Evolutionary conservation across 106 monocot species (phyloP).

Genomic region (Narthecium ossifragum): DNA sequence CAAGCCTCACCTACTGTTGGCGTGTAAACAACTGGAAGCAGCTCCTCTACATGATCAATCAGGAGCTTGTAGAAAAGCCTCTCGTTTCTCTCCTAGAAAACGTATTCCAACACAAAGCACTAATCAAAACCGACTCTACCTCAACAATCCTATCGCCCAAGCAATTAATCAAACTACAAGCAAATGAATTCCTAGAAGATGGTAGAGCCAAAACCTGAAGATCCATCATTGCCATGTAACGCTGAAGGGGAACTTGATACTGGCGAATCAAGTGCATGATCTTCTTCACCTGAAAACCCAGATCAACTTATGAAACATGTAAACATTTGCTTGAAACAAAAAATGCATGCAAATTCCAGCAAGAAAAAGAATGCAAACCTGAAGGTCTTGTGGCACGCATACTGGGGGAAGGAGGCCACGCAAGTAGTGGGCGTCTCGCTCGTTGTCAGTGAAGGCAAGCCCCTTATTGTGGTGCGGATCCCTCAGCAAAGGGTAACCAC

Average conservation of each 20-base stretch:
- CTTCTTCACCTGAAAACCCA: conserved; percentile 71
- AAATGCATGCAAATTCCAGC: not conserved
- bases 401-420: conserved; percentile 78
- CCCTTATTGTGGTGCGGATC: conserved; percentile 95
- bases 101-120: not conserved
- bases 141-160: not conserved
- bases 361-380: conserved; percentile 23
- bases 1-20: conserved; percentile 94
- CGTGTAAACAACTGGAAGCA: conserved; percentile 88
- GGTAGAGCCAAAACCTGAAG: conserved; percentile 45
- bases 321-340: not conserved
- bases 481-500: conserved; percentile 74
- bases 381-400: conserved; percentile 47
- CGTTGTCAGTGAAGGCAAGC: conserved; percentile 75
- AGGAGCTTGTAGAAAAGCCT: conserved; percentile 96
- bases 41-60: conserved; percentile 85
- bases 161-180: not conserved
- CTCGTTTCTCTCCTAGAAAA: conserved; percentile 71
- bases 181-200: not conserved
- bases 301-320: not conserved
- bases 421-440: conserved; percentile 84
- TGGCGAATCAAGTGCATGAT: conserved; percentile 69
- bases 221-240: conserved; percentile 88
- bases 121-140: not conserved
- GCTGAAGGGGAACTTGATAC: conserved; percentile 73